A percentile compares a stretch with the other conserved stretches of the same genome.
phyloP scores from a whole-genome alignment of 345 rosid genomes.

The Nephelium lappaceum region DNA sequence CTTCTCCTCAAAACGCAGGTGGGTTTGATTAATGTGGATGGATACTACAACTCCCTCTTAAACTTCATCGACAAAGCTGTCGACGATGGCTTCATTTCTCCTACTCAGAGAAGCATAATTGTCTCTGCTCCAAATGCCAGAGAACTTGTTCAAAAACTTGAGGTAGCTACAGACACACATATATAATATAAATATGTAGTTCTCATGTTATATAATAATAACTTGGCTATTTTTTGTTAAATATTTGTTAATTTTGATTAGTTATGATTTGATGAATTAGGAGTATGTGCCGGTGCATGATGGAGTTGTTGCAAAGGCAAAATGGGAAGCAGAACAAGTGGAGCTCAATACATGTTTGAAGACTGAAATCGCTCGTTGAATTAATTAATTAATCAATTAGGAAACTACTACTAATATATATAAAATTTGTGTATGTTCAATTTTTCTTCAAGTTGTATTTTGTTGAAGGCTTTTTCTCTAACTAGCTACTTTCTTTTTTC shows the following conservation, averaged over 20 bases:
- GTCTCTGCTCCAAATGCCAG: constrained; percentile 60
- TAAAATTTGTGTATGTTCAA: background rate
- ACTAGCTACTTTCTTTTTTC: background rate
- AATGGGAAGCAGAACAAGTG: constrained; percentile 66
- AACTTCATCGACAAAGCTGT: constrained; percentile 60
- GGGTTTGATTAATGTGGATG: constrained; percentile 59
- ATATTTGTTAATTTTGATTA: background rate
- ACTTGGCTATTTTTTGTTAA: background rate
- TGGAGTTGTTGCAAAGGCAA: constrained; percentile 47
- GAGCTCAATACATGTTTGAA: constrained; percentile 53
- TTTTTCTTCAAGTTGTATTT: background rate
- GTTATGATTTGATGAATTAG: constrained; percentile 29
- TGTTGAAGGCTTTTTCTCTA: background rate
- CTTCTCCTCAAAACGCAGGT: constrained; percentile 31
- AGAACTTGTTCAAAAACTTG: constrained; percentile 62
- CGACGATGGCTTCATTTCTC: constrained; percentile 58
- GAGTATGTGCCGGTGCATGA: constrained; percentile 66
- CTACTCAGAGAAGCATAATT: constrained; percentile 59
- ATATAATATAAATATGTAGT: background rate
- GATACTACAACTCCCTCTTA: constrained; percentile 46
- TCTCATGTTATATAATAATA: background rate
- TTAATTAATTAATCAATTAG: background rate
- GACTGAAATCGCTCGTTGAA: constrained; percentile 57
- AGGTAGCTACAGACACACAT: constrained; percentile 32
- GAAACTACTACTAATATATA: background rate